Evolutionary conservation across 2,329 filamentous ascomycete species (phyloP).

Genomic region (Phoma sp.): DNA sequence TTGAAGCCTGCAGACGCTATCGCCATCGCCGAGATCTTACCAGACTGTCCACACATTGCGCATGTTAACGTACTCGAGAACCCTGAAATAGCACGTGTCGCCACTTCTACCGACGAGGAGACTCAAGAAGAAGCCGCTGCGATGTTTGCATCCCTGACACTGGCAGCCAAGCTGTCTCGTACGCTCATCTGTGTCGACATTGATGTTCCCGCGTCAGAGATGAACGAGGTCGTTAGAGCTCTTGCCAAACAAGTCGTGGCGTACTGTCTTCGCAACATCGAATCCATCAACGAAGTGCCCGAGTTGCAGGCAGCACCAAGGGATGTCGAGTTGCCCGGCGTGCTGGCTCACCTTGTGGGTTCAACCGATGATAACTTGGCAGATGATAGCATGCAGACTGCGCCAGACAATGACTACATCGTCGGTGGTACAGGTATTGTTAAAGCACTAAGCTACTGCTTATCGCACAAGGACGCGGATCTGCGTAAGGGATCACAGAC

Average conservation of each 20-base stretch:
- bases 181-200: constrained; percentile 90
- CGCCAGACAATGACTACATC: constrained; percentile 92
- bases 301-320: constrained; percentile 58
- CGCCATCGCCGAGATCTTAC: constrained; percentile 85
- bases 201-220: constrained; percentile 79
- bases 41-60: constrained; percentile 79
- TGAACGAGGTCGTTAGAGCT: constrained; percentile 90
- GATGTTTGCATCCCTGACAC: constrained; percentile 88
- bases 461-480: constrained; percentile 77
- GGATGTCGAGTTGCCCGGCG: constrained; percentile 73
- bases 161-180: constrained; percentile 81
- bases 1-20: constrained; percentile 89
- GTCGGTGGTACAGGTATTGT: constrained; percentile 95
- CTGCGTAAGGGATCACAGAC: constrained; percentile 49
- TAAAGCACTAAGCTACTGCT: constrained; percentile 88
- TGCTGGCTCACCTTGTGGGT: constrained; percentile 85
- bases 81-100: constrained; percentile 70
- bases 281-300: constrained; percentile 73
- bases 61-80: constrained; percentile 91
- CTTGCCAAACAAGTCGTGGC: constrained; percentile 93
- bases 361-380: constrained; percentile 62
- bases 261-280: constrained; percentile 91
- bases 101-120: constrained; percentile 77
- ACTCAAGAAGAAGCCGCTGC: constrained; percentile 93
- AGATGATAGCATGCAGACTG: constrained; percentile 68